Percentiles rank a stretch among this genome's conserved stretches.
Evolutionary conservation across 495 filamentous ascomycete genomes (phyloP).

Genomic region (Penicillium coprophilum): DNA sequence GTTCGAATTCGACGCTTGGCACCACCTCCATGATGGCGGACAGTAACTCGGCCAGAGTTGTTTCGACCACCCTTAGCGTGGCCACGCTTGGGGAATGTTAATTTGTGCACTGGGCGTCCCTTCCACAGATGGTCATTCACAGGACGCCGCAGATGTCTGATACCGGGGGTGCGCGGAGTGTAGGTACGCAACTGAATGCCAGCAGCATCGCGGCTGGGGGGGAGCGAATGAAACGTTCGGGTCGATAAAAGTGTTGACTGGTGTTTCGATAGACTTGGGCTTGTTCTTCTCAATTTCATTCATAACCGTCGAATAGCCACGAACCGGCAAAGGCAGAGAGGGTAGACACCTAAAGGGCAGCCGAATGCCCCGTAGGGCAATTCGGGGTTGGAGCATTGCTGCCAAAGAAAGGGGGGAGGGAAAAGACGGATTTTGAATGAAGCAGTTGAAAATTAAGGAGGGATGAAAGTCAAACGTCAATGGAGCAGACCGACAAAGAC

Average conservation of each 20-base stretch:
- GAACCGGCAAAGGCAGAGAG: constrained; percentile 33
- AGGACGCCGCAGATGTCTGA: constrained; percentile 85
- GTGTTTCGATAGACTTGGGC: constrained; percentile 16
- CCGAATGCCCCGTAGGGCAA: constrained; percentile 52
- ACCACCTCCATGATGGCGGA: constrained; percentile 88
- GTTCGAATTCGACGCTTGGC: constrained; percentile 86
- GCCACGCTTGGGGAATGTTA: constrained; percentile 89
- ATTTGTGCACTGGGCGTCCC: constrained; percentile 74
- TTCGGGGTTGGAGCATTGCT: constrained; percentile 65
- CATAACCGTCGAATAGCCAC: constrained; percentile 56
- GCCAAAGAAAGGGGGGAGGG: constrained; percentile 1
- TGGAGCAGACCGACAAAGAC: constrained; percentile 8
- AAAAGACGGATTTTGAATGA: background rate
- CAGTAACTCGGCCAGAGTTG: constrained; percentile 76
- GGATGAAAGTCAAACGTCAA: background rate
- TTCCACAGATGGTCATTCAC: constrained; percentile 97
- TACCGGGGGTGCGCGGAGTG: constrained; percentile 90
- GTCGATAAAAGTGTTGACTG: constrained; percentile 29
- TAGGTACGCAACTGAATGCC: constrained; percentile 68
- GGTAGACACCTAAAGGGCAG: constrained; percentile 49
- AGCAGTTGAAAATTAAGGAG: constrained; percentile 4
- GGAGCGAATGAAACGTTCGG: constrained; percentile 45
- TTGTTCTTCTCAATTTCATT: constrained; percentile 39
- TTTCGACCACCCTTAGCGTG: constrained; percentile 91
- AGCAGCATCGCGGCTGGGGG: constrained; percentile 40